Evolutionary conservation across 345 rosid species (phyloP).

Genomic region (Cardamine resedifolia): DNA sequence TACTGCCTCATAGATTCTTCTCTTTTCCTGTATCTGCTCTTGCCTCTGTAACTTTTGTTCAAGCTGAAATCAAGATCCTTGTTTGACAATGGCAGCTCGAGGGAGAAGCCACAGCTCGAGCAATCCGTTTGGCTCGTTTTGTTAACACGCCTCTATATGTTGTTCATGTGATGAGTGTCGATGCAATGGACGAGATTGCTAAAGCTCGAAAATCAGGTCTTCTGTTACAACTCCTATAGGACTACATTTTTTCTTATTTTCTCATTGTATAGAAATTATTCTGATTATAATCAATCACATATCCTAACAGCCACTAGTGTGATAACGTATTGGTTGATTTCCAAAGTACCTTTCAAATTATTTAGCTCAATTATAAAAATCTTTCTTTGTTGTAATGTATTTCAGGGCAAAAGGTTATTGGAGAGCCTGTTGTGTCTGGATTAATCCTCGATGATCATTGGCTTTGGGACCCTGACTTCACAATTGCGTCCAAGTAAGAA

Average conservation of each 20-base stretch:
- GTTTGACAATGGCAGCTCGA: conserved; percentile 62
- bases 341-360: not conserved
- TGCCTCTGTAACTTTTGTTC: conserved; percentile 3
- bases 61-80: conserved; percentile 19
- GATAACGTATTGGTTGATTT: not conserved
- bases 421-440: conserved; percentile 96
- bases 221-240: not conserved
- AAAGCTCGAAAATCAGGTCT: conserved; percentile 89
- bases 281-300: not conserved
- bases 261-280: not conserved
- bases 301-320: not conserved
- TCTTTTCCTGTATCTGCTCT: not conserved
- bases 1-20: not conserved
- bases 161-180: conserved; percentile 98
- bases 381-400: not conserved
- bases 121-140: conserved; percentile 85
- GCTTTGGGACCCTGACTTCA: conserved; percentile 88
- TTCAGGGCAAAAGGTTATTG: conserved; percentile 93
- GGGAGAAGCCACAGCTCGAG: conserved; percentile 96
- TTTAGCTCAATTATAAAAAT: not conserved
- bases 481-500: conserved; percentile 79
- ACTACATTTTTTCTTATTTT: not conserved
- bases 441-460: conserved; percentile 80
- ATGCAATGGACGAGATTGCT: conserved; percentile 98
- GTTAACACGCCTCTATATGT: conserved; percentile 93